Percentiles rank a stretch among this genome's conserved stretches.
These are phyloP conservation scores for Bassia scoparia DNA, from an alignment of 148 eudicot genomes.

Conservation along the genomic window DNA sequence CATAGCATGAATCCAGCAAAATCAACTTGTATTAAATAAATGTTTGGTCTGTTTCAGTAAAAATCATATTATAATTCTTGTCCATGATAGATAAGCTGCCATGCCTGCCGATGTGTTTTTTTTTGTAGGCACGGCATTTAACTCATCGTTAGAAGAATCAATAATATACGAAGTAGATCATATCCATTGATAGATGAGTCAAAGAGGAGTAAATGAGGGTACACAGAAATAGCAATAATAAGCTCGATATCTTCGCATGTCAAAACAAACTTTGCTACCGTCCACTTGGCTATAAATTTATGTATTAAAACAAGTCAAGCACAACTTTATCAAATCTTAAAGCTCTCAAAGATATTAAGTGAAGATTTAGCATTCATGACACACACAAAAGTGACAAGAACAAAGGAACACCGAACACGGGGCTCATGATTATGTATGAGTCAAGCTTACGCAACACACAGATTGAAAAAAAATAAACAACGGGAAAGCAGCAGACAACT, in stretches of 20 bases:
- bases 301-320: not conserved
- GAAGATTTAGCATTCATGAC: not conserved
- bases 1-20: not conserved
- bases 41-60: too few relatives aligned
- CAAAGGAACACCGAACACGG: not conserved
- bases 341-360: not conserved
- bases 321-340: not conserved
- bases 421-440: slow-evolving; percentile 4
- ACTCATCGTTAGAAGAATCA: not conserved
- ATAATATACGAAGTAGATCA: not conserved
- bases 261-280: not conserved
- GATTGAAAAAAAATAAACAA: not conserved
- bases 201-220: not conserved
- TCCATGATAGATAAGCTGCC: not conserved
- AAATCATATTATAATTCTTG: too few relatives aligned
- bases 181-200: not conserved
- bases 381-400: slow-evolving; percentile 5
- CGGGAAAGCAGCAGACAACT: slow-evolving; percentile 4
- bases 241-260: not conserved
- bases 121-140: not conserved
- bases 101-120: too few relatives aligned
- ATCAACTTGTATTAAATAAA: too few relatives aligned
- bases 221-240: not conserved
- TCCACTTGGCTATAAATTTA: not conserved
- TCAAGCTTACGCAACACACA: slow-evolving; percentile 5